Percentiles rank a stretch among this genome's conserved stretches.
Conservation (phyloP, 805 yeast genomes). For the Saturnispora halmiae region DNA sequence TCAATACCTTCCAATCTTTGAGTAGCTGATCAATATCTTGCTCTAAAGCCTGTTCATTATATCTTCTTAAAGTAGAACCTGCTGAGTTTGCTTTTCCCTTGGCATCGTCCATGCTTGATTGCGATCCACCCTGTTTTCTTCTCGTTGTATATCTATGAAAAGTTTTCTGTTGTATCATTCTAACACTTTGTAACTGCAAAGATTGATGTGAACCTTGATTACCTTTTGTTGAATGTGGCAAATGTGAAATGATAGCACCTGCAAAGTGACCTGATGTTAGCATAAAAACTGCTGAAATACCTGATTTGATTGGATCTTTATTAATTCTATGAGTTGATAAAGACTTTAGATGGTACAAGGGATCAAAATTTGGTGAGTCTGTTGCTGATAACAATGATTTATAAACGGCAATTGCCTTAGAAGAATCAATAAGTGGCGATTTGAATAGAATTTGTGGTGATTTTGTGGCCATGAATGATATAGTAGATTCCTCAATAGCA, state of each 20-base stretch:
- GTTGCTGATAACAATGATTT: constrained; percentile 47
- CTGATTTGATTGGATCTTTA: constrained; percentile 17
- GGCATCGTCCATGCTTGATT: constrained; percentile 83
- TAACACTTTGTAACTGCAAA: constrained; percentile 54
- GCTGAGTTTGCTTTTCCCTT: constrained; percentile 95
- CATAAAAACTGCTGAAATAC: constrained; percentile 75
- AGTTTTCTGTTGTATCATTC: constrained; percentile 65
- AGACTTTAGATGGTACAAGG: constrained; percentile 37
- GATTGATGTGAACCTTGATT: constrained; percentile 41
- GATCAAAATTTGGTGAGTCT: constrained; percentile 32
- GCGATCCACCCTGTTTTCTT: constrained; percentile 96
- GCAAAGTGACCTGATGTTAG: constrained; percentile 98
- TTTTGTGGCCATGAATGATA: constrained; percentile 54
- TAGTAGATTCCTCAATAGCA: constrained; percentile 25
- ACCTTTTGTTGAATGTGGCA: constrained; percentile 46
- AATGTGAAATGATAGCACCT: constrained; percentile 82
- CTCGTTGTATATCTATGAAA: constrained; percentile 94
- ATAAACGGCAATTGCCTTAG: constrained; percentile 45
- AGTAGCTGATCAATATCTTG: constrained; percentile 69
- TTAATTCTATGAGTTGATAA: constrained; percentile 14
- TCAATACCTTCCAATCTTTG: constrained; percentile 50
- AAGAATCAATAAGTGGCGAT: constrained; percentile 35
- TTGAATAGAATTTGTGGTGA: constrained; percentile 60
- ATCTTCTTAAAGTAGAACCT: constrained; percentile 81
- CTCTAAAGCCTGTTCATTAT: constrained; percentile 77